phyloP scores from a whole-genome alignment of 2,329 filamentous ascomycete species.

The Talaromyces islandicus region DNA sequence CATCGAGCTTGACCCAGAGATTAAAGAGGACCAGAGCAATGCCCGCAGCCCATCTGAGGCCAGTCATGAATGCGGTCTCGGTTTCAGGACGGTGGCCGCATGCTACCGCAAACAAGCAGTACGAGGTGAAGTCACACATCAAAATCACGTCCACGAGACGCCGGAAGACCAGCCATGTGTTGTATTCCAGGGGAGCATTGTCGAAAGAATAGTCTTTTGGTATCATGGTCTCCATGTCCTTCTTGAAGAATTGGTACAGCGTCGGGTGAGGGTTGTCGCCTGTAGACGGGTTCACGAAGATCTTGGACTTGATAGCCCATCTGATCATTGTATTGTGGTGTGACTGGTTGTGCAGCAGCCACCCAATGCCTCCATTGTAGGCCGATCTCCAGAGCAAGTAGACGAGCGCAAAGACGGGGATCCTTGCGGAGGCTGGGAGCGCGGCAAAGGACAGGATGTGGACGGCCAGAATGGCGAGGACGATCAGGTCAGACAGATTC shows the following conservation, averaged over 20 bases:
- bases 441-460: conserved; percentile 70
- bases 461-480: conserved; percentile 69
- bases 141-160: conserved; percentile 93
- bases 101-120: conserved; percentile 89
- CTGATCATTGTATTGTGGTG: conserved; percentile 77
- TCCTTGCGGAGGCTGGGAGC: conserved; percentile 63
- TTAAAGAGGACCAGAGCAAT: conserved; percentile 84
- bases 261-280: conserved; percentile 76
- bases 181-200: conserved; percentile 91
- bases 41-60: conserved; percentile 72
- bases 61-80: conserved; percentile 64
- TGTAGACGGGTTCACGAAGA: conserved; percentile 79
- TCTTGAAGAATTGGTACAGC: conserved; percentile 77
- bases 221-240: conserved; percentile 91
- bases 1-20: conserved; percentile 96
- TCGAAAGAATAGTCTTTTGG: conserved; percentile 90
- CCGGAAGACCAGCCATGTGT: conserved; percentile 96
- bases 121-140: conserved; percentile 98
- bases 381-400: conserved; percentile 89
- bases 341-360: conserved; percentile 82
- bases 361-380: conserved; percentile 93
- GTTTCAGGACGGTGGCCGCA: conserved; percentile 69
- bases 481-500: conserved; percentile 78
- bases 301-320: conserved; percentile 78
- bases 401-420: conserved; percentile 71